Base-by-base conservation (phyloP, 331 rosid species). In the Cydonia oblonga region DNA sequence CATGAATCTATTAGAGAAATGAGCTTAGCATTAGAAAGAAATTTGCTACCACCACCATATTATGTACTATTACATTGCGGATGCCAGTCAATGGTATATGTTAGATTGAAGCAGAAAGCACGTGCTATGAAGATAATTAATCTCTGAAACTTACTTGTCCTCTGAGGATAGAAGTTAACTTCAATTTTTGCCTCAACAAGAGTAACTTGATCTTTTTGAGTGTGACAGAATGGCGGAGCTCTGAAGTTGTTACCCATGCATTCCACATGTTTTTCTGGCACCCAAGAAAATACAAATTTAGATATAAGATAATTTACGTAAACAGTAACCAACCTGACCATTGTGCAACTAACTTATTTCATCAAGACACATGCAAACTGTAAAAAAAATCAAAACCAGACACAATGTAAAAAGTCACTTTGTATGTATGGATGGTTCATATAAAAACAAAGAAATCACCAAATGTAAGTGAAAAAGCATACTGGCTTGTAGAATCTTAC, bases 171-270 rank as follows among this genome's bases (percentile, higher is more conserved):
- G 93, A 87, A 76, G 97, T 83, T 68, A 95, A 83, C 96, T 91
- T 95, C 88, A 95, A 83, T 58, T 95, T 95, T 82, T 89, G 91
- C 86, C 93, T 87, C 86, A 95, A 74, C 85, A 95, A 81, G 66
- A 95, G 81, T 75, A 95, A 85, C 86, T 95, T 95, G 91, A 95
- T 86, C 85, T 96, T 84, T 87, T 90, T 95, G 65, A 91, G 99
- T 53, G 96, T 95, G 83, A 95, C 99, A 69, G 91, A 84, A 76
- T 95, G 97, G 68, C 99, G 91, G 60, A 95, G 91, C 79, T 95
- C 99, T 61, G 99, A 95, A 68, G 84, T 95, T 64, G 96, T 83
- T 71, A 91, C 97, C 99, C 99, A 91, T 57, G 96, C 97, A 83
- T 95, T 91, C 99, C 99, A 95, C 67, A 95, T 81, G 82, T 88